These are phyloP conservation scores for Diaporthe capsici DNA, from an alignment of 2,329 filamentous ascomycete genomes.

Conservation along the genomic window DNA sequence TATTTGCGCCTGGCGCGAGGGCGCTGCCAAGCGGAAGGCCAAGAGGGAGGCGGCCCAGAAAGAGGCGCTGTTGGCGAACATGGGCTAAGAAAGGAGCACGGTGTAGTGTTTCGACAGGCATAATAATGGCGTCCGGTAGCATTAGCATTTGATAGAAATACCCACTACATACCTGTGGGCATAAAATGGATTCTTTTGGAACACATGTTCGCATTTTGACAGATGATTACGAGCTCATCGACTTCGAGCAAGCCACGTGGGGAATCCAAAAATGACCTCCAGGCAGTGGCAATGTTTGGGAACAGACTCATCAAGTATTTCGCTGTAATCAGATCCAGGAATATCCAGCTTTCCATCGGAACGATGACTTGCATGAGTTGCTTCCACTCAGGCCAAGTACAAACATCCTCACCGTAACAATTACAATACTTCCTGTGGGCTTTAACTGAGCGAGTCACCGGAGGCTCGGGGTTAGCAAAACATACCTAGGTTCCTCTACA, in stretches of 20 bases:
- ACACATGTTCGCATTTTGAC: background rate
- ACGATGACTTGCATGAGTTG: background rate
- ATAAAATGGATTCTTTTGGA: background rate
- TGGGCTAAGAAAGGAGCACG: background rate
- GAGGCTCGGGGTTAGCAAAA: too few species aligned
- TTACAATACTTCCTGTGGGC: too few species aligned
- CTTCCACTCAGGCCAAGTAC: background rate
- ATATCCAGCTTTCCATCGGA: too few species aligned
- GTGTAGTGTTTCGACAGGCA: background rate
- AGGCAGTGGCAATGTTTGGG: background rate
- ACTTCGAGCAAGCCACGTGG: background rate
- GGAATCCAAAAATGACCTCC: background rate
- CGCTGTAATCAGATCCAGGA: background rate
- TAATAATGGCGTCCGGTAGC: background rate
- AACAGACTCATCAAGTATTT: rapidly evolving
- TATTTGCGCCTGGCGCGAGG: background rate
- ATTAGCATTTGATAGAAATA: background rate
- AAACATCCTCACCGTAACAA: background rate
- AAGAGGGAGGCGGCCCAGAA: background rate
- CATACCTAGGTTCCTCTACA: too few species aligned
- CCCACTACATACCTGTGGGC: background rate
- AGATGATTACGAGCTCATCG: background rate
- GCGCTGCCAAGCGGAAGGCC: background rate
- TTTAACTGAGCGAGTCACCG: too few species aligned
- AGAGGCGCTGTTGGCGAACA: conserved; percentile 7